Percentiles rank a stretch among this genome's conserved stretches.
These are phyloP conservation scores for Amaranthus cruentus DNA, from an alignment of 148 eudicot species.

Conservation along the genomic window DNA sequence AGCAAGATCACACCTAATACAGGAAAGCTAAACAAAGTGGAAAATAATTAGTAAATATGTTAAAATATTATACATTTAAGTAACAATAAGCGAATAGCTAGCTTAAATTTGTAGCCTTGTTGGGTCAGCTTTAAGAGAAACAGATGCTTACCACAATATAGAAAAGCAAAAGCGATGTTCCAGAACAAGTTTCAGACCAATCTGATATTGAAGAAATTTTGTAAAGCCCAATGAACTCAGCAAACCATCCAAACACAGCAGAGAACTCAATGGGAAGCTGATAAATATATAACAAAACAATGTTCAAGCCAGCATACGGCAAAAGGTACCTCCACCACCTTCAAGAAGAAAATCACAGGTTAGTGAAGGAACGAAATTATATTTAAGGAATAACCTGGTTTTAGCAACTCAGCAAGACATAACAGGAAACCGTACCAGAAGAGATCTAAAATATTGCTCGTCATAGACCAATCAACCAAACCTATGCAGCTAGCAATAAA, in stretches of 20 bases:
- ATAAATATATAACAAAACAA: conserved; percentile 22
- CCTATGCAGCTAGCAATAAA: conserved; percentile 44
- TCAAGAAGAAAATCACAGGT: background rate
- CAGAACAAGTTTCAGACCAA: conserved; percentile 23
- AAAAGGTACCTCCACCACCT: conserved; percentile 26
- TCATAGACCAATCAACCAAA: conserved; percentile 43
- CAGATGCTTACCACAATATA: conserved; percentile 14
- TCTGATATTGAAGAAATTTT: conserved; percentile 3
- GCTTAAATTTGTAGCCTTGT: too few relatives aligned
- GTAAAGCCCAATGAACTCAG: conserved; percentile 18
- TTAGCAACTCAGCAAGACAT: background rate
- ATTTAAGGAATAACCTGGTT: background rate
- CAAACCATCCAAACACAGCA: conserved; percentile 11
- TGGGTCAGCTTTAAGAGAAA: too few relatives aligned
- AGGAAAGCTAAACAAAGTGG: conserved; percentile 31
- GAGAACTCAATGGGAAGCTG: conserved; percentile 28
- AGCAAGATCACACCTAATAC: conserved; percentile 32
- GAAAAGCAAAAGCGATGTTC: conserved; percentile 17
- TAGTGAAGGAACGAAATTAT: background rate
- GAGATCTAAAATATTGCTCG: conserved; percentile 38
- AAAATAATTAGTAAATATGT: background rate
- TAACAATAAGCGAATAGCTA: too few relatives aligned
- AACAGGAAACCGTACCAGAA: conserved; percentile 31
- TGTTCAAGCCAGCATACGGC: conserved; percentile 20
- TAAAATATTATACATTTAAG: too few relatives aligned